Evolutionary conservation across 345 rosid genomes (phyloP), one percentile per base, ranked within the genome.

Genomic region (Salix dunnii): DNA sequence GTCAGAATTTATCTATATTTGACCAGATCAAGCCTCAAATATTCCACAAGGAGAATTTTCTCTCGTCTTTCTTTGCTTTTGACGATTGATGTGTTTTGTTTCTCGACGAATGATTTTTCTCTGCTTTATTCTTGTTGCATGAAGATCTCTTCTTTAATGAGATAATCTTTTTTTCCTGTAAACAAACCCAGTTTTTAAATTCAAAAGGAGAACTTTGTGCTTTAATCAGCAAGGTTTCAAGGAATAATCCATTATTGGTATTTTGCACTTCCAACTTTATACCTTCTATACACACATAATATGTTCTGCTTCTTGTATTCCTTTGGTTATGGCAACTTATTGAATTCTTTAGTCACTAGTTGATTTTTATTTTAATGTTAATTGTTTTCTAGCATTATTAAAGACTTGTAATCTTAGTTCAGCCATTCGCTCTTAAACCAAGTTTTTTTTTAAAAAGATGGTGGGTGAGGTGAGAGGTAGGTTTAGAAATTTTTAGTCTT

Each of bases 401-500:
- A 35, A 74, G 51, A 53, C 18, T 0, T 63, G 20, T 48, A n/a
- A 43, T 74, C 43, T 58, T 74, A 7, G 43, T 72, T 74, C 31
- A 62, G 49, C 23, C 8, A 13, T 38, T 35, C 36, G 43, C 63
- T 16, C 33, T 48, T 14, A 8, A 35, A 46, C 61, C 16, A 30
- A 30, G 16, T 48, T 69, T 28, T 42, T 23, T 35, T 58, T 43
- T 13, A 10, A 40, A 43, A 43, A 11, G 7, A 53, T 69, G 78
- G 82, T 42, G 72, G 86, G 82, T 80, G 73, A 17, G 65, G 68
- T 9, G 71, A 5, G 70, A 40, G 70, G 79, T 77, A 61, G 84
- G 87, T 84, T 73, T 78, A 12, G 78, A 79, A 81, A 68, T 27
- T 60, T 30, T 20, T 38, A 53, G 36, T 16, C 65, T 71, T 33